phyloP scores from a whole-genome alignment of 441 rosid genomes.

The Adansonia rubrostipa region DNA sequence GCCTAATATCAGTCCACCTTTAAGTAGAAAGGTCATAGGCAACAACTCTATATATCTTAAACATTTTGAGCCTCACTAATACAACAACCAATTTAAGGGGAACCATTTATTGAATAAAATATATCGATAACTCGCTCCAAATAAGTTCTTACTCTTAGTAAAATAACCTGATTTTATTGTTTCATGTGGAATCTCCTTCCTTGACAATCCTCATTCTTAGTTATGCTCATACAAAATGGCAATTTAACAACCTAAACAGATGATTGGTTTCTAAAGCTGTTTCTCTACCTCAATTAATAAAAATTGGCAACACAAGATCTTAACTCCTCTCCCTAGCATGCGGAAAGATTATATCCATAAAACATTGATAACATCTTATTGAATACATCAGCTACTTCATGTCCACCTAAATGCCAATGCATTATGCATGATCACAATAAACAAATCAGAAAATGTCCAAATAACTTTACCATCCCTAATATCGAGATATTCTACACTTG shows the following conservation, averaged over 20 bases:
- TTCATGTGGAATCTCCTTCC: background rate
- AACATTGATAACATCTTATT: background rate
- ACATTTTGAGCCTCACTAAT: background rate
- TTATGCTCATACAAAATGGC: background rate
- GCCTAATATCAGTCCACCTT: background rate
- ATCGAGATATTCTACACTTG: background rate
- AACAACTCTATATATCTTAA: constrained; percentile 9
- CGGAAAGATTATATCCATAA: background rate
- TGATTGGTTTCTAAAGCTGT: background rate
- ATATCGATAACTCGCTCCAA: background rate
- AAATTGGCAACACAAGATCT: background rate
- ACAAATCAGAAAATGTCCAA: background rate
- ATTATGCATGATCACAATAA: background rate
- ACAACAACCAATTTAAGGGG: constrained; percentile 1
- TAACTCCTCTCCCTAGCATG: background rate
- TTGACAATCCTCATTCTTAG: background rate
- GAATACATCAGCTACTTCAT: background rate
- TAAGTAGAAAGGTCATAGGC: background rate
- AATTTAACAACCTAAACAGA: background rate
- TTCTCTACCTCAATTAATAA: constrained; percentile 17
- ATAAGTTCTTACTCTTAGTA: constrained; percentile 11
- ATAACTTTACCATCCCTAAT: background rate
- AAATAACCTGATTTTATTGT: constrained; percentile 7
- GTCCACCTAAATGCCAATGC: constrained; percentile 10
- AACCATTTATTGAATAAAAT: constrained; percentile 17